Base-by-base conservation (phyloP, 2,329 filamentous ascomycete species). In the Ascochyta clinopodiicola region DNA sequence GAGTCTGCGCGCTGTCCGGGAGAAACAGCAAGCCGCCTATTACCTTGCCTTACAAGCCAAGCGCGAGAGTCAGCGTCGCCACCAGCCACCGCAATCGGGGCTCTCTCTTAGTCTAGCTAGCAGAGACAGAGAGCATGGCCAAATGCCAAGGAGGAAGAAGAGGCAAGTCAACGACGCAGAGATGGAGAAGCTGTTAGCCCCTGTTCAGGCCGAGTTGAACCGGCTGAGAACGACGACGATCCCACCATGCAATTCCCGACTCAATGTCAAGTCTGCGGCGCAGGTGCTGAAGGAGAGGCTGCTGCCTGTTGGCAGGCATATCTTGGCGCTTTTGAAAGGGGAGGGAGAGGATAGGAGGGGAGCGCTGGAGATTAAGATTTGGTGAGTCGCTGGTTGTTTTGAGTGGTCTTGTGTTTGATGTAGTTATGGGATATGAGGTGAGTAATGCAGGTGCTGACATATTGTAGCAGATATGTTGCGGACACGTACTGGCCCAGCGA, bases 231-330 rank as follows among this genome's bases (percentile, higher is more conserved):
- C 21, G 9, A 46, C 52, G 0, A 61, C 58, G 3, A 42, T 61
- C n/a, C 63, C 60, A 2, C 44, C 49, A 0, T 53, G 51, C 19
- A 61, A 49, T 12, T n/a, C 31, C 12, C 34, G 19, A 4, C 1
- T 63, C 15, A 51, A 48, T 12, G 21, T 45, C 10, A 65, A 59
- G 25, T 48, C 38, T 17, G 52, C 60, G 17, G 44, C 46, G 15
- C 61, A 67, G 35, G 44, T 67, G 1, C 34, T 71, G 10, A 61
- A 51, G 24, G 40, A 50, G 7, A 55, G 60, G 6, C 19, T 70
- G 10, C 8, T 63, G 2, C 61, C 60, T 0, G 57, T 71, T 19
- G 67, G 59, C 1, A 38, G 47, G 13, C 56, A 42, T 13, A 60
- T 69, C n/a, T 12, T 59, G 5, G 2, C 32, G 0, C 7, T 50